Evolutionary conservation across 2,329 filamentous ascomycete genomes (phyloP).

Genomic region (Sarocladiaceae sp.): DNA sequence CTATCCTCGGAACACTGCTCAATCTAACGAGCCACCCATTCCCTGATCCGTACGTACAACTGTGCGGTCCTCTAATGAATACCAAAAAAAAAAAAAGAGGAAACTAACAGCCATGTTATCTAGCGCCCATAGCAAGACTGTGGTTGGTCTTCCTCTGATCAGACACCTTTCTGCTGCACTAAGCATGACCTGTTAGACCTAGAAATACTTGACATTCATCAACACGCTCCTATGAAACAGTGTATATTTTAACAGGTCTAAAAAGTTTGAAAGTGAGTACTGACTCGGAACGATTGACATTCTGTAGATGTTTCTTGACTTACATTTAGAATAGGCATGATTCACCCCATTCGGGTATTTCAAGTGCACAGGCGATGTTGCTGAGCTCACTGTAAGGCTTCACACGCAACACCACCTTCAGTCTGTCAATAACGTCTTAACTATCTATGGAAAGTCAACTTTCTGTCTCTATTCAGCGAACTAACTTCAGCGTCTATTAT

Average conservation of each 20-base stretch:
- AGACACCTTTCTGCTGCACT: constrained; percentile 48
- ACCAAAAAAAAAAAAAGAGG: no score
- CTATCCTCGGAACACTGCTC: no score
- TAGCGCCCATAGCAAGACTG: constrained; percentile 43
- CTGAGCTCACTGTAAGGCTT: constrained; percentile 32
- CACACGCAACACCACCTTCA: constrained; percentile 23
- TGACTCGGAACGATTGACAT: neutral
- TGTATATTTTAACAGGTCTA: constrained; percentile 53
- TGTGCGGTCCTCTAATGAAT: neutral
- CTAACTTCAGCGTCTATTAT: constrained; percentile 55
- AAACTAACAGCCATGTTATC: neutral
- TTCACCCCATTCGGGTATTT: constrained; percentile 38
- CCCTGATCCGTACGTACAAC: constrained; percentile 36
- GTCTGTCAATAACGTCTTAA: neutral
- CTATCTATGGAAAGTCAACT: constrained; percentile 12
- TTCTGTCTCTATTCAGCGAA: constrained; percentile 49
- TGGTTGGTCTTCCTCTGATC: constrained; percentile 45
- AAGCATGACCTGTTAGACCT: neutral
- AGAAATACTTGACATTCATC: neutral
- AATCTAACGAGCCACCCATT: constrained; percentile 45
- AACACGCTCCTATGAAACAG: constrained; percentile 32
- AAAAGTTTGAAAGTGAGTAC: constrained; percentile 38
- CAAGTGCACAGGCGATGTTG: constrained; percentile 43
- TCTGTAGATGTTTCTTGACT: neutral
- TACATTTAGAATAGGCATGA: constrained; percentile 13